These are phyloP conservation scores for Pseudogymnoascus sp. DNA, from an alignment of 2,329 filamentous ascomycete genomes.

Conservation along the genomic window DNA sequence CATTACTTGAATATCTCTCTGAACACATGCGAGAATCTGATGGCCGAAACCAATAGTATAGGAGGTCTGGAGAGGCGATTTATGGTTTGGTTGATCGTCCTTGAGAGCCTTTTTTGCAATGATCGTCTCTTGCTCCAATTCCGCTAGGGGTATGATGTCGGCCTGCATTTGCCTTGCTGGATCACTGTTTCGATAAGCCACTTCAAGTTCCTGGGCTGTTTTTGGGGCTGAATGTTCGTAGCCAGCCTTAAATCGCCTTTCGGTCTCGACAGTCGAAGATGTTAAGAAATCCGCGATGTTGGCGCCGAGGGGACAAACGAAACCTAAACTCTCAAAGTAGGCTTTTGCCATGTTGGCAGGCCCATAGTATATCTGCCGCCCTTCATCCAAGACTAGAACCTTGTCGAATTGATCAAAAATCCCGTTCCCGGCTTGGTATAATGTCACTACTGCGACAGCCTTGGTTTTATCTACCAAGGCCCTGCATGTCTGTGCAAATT, in stretches of 20 bases:
- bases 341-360: constrained; percentile 49
- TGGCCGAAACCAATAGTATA: constrained; percentile 40
- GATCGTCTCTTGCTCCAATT: constrained; percentile 50
- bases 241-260: constrained; percentile 51
- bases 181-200: constrained; percentile 44
- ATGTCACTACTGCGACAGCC: constrained; percentile 53
- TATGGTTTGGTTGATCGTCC: constrained; percentile 32
- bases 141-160: constrained; percentile 20
- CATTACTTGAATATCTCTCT: constrained; percentile 57
- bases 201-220: constrained; percentile 38
- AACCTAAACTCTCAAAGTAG: constrained; percentile 60
- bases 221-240: constrained; percentile 38
- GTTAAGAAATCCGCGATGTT: constrained; percentile 62
- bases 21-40: constrained; percentile 51
- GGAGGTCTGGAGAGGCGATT: constrained; percentile 40
- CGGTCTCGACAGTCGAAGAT: constrained; percentile 58
- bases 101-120: constrained; percentile 30
- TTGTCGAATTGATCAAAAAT: constrained; percentile 67
- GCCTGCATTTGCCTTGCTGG: constrained; percentile 44
- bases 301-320: constrained; percentile 53
- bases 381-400: constrained; percentile 59
- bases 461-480: constrained; percentile 57
- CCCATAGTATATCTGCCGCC: constrained; percentile 60
- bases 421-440: constrained; percentile 64
- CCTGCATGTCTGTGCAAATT: constrained; percentile 54